These are phyloP conservation scores for Pelargonium cotyledonis DNA, from an alignment of 441 rosid genomes.

Conservation along the genomic window DNA sequence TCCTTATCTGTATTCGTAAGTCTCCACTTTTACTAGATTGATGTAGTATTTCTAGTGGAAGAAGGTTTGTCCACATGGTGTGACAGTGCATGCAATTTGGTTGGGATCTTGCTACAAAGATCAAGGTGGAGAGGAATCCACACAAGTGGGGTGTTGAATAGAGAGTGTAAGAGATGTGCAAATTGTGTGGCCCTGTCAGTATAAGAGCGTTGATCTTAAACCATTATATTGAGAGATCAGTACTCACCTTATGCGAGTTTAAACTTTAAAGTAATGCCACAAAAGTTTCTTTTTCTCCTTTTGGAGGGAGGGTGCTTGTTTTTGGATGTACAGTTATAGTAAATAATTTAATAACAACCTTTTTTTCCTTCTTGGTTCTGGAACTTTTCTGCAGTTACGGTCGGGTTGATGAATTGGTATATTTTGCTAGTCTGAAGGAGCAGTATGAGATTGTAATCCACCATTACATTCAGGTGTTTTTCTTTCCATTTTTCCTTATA, in stretches of 20 bases:
- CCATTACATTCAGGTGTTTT: conserved; percentile 77
- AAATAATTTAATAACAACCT: not conserved
- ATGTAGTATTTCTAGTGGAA: not conserved
- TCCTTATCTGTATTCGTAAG: not conserved
- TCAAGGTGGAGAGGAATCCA: not conserved
- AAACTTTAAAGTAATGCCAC: conserved; percentile 1
- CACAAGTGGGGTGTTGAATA: not conserved
- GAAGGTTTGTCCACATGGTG: not conserved
- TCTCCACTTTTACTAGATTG: not conserved
- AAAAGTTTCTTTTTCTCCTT: not conserved
- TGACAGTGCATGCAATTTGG: not conserved
- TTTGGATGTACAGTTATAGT: not conserved
- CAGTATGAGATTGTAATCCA: conserved; percentile 93
- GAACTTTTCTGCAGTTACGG: conserved; percentile 68
- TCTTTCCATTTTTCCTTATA: conserved; percentile 5
- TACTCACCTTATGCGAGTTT: conserved; percentile 4
- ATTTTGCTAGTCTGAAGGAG: conserved; percentile 92
- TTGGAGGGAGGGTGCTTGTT: not conserved
- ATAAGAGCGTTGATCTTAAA: conserved; percentile 5
- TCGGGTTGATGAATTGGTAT: conserved; percentile 90
- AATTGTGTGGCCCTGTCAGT: not conserved
- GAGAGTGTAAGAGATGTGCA: not conserved
- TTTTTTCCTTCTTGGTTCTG: not conserved
- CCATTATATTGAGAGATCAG: conserved; percentile 10
- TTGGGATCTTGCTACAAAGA: not conserved